phyloP scores from a whole-genome alignment of 1,284 basidiomycete genomes.

The Rhodotorula sp. region DNA sequence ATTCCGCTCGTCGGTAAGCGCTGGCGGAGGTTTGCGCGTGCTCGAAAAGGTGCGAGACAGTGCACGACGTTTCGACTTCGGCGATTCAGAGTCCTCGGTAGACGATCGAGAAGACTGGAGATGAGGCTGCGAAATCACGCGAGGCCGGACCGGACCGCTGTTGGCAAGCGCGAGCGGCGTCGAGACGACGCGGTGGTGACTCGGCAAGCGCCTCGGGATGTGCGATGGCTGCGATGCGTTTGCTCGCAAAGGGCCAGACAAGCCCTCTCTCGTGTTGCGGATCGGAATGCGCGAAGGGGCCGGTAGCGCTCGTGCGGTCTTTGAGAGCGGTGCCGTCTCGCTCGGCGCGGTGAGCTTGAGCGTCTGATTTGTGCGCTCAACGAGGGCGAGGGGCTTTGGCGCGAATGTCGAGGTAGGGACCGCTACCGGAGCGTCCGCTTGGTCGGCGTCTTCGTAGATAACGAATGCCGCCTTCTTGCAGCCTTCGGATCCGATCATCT shows the following conservation, averaged over 20 bases:
- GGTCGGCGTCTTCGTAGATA: background rate
- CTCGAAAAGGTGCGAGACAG: no score
- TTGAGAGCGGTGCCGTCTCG: background rate
- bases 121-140: background rate
- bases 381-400: background rate
- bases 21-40: background rate
- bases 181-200: slow-evolving; percentile 10
- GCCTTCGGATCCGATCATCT: background rate
- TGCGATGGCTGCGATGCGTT: no score
- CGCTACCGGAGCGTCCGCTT: no score
- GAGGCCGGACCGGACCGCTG: background rate
- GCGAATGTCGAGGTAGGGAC: background rate
- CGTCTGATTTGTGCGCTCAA: background rate
- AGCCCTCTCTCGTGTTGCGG: no score
- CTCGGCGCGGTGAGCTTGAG: background rate
- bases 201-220: no score
- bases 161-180: background rate
- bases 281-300: slow-evolving; percentile 21
- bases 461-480: slow-evolving; percentile 4
- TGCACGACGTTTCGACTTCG: no score
- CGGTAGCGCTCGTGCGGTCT: slow-evolving; percentile 8
- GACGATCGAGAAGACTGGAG: no score
- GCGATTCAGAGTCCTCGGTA: no score
- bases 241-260: no score
- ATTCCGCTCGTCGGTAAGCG: background rate